phyloP scores from a whole-genome alignment of 768 basidiomycete species.

The Agrocybe chaxingu region DNA sequence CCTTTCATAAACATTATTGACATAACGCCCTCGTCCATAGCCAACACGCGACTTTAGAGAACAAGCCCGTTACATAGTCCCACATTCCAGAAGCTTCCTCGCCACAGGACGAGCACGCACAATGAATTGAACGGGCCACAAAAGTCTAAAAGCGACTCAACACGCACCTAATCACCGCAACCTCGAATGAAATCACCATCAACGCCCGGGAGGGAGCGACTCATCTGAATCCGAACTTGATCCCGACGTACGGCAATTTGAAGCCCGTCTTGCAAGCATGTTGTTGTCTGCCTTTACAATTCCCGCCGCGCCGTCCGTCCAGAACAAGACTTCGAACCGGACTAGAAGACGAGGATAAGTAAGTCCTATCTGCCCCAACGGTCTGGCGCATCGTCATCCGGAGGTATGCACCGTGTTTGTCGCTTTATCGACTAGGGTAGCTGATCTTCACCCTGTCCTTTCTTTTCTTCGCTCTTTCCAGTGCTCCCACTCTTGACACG shows the following conservation, averaged over 20 bases:
- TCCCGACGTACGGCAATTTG: slow-evolving; percentile 12
- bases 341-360: slow-evolving; percentile 8
- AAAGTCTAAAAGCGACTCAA: no score
- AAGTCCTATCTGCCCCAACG: slow-evolving; percentile 3
- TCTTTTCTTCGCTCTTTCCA: neutral
- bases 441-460: no score
- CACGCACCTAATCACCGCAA: slow-evolving; percentile 9
- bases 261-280: slow-evolving; percentile 13
- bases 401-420: neutral
- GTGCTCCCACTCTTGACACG: neutral
- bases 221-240: slow-evolving; percentile 14
- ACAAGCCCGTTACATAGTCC: no score
- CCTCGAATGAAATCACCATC: slow-evolving; percentile 12
- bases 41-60: no score
- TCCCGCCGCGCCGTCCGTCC: slow-evolving; percentile 2
- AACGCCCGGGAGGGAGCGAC: slow-evolving; percentile 1
- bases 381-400: neutral
- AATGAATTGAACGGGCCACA: no score
- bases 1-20: no score
- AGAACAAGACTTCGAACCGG: slow-evolving; percentile 3
- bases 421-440: neutral
- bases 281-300: no score
- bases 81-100: no score
- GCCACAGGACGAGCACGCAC: no score
- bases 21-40: no score